Evolutionary conservation across 2,329 filamentous ascomycete species (phyloP), one percentile per base, ranked within the genome.

Genomic region (Leptodontidium sp.): DNA sequence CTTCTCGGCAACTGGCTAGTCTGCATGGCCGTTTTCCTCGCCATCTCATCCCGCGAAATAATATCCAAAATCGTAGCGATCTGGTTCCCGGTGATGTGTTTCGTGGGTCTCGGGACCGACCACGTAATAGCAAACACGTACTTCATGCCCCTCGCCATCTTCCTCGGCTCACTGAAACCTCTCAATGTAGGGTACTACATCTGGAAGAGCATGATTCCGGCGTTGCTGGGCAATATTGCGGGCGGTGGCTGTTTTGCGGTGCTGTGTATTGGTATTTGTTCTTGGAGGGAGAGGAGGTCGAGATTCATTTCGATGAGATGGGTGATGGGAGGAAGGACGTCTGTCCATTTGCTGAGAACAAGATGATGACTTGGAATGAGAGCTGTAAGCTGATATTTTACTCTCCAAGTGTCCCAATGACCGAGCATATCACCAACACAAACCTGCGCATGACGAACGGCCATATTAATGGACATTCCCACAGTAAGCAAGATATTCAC

Each of bases 81-180:
- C 72, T 88, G 86, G 86, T 85, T 82, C 74, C 86, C 86, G 0
- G 85, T 84, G 2, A 85, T 86, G 66, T 83, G 83, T 0, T 88
- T 88, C 71, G 85, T 87, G 0, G 81, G 81, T 1, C 78, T 86
- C 0, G 84, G 82, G 0, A 80, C 87, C 2, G 86, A 88, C 67
- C 86, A 88, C 78, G 85, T 87, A 53, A 81, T 88, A 17, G 85
- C 85, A 29, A 88, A 87, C 70, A 87, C 87, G 85, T 85, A 84
- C 45, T 84, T 85, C 65, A 77, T 76, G 14, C 84, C 85, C 0
- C 74, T 86, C 57, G 84, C 79, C 0, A 86, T 88, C 45, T 88
- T 81, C 78, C 74, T 84, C 0, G 77, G 79, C 0, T 80, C 84
- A 0, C 81, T 83, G 0, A 49, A 64, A n/a, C 77, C 78, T 0